Evolutionary conservation across 2,329 filamentous ascomycete genomes (phyloP).

Genomic region (Fusarium ramigenum): DNA sequence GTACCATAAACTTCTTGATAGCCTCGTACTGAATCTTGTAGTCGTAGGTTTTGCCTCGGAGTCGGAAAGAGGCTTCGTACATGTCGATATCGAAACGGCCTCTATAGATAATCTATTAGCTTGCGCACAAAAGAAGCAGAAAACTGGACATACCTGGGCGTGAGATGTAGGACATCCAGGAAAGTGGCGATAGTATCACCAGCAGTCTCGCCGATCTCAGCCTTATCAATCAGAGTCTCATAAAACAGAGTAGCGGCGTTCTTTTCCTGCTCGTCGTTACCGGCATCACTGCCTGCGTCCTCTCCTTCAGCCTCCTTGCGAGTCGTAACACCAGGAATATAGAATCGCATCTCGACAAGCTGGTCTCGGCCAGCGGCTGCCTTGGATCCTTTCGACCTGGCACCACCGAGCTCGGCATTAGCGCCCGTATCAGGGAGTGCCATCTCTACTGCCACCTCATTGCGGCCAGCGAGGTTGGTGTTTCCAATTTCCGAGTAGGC

Average conservation of each 20-base stretch:
- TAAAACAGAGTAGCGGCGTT: slow-evolving; percentile 98
- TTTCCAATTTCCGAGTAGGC: slow-evolving; percentile 98
- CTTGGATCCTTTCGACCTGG: slow-evolving; percentile 83
- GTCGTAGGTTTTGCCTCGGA: slow-evolving; percentile 99
- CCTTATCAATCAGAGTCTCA: slow-evolving; percentile 97
- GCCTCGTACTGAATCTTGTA: slow-evolving; percentile 99
- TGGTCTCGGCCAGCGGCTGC: slow-evolving; percentile 90
- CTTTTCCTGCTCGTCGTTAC: slow-evolving; percentile 72
- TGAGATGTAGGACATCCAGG: slow-evolving; percentile 95
- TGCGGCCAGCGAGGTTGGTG: slow-evolving; percentile 96
- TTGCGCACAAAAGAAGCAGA: neutral
- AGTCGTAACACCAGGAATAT: slow-evolving; percentile 90
- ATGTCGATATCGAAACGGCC: slow-evolving; percentile 99
- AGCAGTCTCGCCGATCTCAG: slow-evolving; percentile 98
- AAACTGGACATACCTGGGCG: slow-evolving; percentile 72
- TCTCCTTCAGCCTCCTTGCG: slow-evolving; percentile 76
- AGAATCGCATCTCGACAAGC: slow-evolving; percentile 98
- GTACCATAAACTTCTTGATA: slow-evolving; percentile 98
- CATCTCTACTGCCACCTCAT: slow-evolving; percentile 97
- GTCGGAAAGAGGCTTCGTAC: slow-evolving; percentile 96
- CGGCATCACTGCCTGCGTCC: slow-evolving; percentile 71
- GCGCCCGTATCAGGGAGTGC: slow-evolving; percentile 79
- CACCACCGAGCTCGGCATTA: slow-evolving; percentile 78
- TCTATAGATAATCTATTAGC: slow-evolving; percentile 59
- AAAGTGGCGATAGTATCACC: slow-evolving; percentile 98